phyloP scores from a whole-genome alignment of 2,329 filamentous ascomycete species.

The Cladosporium halotolerans region DNA sequence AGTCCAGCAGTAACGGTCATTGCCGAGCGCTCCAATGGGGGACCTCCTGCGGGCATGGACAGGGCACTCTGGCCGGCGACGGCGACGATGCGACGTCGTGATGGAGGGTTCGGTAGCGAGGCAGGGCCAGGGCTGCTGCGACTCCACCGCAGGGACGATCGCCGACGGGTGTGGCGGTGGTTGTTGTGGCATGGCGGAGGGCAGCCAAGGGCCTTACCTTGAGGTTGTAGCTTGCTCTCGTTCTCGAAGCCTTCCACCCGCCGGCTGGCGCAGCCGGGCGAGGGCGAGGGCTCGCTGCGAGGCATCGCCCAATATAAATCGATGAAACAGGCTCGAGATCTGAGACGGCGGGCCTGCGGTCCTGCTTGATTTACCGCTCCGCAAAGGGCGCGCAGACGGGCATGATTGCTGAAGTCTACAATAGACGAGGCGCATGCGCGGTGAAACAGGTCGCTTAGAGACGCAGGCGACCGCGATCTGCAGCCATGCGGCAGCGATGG shows the following conservation, averaged over 20 bases:
- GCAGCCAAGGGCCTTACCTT: neutral
- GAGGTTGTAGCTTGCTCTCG: neutral
- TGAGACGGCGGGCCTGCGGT: neutral
- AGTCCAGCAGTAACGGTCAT: neutral
- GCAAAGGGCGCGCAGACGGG: too few relatives aligned
- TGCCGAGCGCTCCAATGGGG: neutral
- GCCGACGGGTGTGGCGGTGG: constrained; percentile 3
- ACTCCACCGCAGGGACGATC: neutral
- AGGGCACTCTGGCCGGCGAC: too few relatives aligned
- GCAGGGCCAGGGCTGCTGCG: neutral
- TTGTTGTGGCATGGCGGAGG: neutral
- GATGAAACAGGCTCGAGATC: constrained; percentile 6
- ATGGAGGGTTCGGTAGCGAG: constrained; percentile 6
- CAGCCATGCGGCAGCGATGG: constrained; percentile 1
- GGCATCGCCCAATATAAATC: too few relatives aligned
- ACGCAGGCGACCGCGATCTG: constrained; percentile 1
- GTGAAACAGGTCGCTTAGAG: constrained; percentile 10
- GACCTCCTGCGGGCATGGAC: neutral
- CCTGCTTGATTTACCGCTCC: neutral
- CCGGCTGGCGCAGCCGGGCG: neutral
- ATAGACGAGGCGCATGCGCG: constrained; percentile 4
- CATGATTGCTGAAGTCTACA: neutral
- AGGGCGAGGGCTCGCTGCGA: too few relatives aligned
- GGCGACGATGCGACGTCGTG: too few relatives aligned
- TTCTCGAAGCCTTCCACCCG: constrained; percentile 2